Evolutionary conservation across 345 rosid genomes (phyloP), one percentile per base, ranked within the genome.

Genomic region (Eucalyptus decipiens): DNA sequence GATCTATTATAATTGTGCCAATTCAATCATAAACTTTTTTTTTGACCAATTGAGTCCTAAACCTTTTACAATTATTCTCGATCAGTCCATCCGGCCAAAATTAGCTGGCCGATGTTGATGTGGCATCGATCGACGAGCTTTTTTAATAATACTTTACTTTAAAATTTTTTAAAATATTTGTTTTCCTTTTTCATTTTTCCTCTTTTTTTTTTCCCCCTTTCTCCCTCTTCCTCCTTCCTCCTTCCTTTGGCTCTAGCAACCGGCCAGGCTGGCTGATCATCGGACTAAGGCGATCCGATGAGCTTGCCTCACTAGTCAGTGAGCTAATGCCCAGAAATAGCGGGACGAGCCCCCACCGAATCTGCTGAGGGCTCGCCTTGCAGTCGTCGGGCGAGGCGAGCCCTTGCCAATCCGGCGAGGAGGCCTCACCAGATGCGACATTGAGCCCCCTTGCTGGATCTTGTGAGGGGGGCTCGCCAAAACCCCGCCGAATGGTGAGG

Each of bases 31-130:
- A 49, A 49, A 49, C 7, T 49, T 49, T 49, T 49, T 49, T 49
- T 49, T 49, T 49, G 3, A 49, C 6, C 1, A 49, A 49, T 49
- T 49, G 7, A 15, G 7, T 15, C 7, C 0, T 49, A 49, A 49
- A 49, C 3, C 7, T 49, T 49, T 49, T 49, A 49, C 7, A 49
- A 49, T 49, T 49, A 49, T 49, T 49, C 18, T 49, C 3, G 18
- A 49, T 49, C 0, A 14, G 1, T 49, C 51, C 7, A 49, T 49
- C 0, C 0, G 1, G 15, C 6, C 51, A 49, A 49, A 49, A 49
- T 49, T 49, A 0, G 51, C 3, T 49, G 17, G 17, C 0, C 0
- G 0, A 0, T 49, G 17, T 0, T 5, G 17, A 49, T 3, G 2
- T 49, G 51, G 6, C 3, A 13, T 48, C 0, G 1, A 6, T 1